Base-by-base conservation (phyloP, 2,329 filamentous ascomycete species). In the Exophiala dermatitidis region DNA sequence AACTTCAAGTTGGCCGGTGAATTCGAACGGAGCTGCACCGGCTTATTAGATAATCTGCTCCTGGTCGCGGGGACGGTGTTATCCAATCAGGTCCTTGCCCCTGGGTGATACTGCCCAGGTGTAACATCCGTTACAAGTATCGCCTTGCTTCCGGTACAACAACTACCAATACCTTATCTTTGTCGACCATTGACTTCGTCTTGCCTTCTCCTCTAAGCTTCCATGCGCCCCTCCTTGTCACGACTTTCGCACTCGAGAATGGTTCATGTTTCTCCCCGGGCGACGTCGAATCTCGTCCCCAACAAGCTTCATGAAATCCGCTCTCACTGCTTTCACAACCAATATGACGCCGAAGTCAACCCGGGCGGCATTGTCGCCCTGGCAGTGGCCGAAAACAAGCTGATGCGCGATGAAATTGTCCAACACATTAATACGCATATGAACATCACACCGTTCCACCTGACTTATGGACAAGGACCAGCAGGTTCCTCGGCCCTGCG, bases 381-480 rank as follows among this genome's bases (percentile, higher is more conserved):
- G 5, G 56, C 56, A 28, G 49, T 61, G 12, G 59, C 59, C 2
- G 59, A 61, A 44, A 61, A 61, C 51, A 56, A 53, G 38, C 47
- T 61, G 8, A 60, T 61, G 53, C 53, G 52, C 36, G 47, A 56
- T 19, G 57, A 61, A 26, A 57, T 61, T 12, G 47, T 49, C 12
- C 37, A 41, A 3, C 51, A 59, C 40, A 52, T 61, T 47, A 59
- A 58, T 48, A 47, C n/a, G 8, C 29, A 54, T 30, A 50, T 56
- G 44, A 45, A 48, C 41, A 56, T 60, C 40, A 58, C 36, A 4
- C 55, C 48, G 1, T 53, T 53, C 46, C 54, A 57, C 48, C 63
- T 71, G 44, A 70, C 69, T 8, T 72, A 71, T 53, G 68, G 69
- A 19, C 65, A 70, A 8, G 69, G 68, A 1, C 62, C 64, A 0